A percentile compares a stretch with the other conserved stretches of the same genome.
phyloP scores from a whole-genome alignment of 768 basidiomycete genomes.

The Amanita fuliginea region DNA sequence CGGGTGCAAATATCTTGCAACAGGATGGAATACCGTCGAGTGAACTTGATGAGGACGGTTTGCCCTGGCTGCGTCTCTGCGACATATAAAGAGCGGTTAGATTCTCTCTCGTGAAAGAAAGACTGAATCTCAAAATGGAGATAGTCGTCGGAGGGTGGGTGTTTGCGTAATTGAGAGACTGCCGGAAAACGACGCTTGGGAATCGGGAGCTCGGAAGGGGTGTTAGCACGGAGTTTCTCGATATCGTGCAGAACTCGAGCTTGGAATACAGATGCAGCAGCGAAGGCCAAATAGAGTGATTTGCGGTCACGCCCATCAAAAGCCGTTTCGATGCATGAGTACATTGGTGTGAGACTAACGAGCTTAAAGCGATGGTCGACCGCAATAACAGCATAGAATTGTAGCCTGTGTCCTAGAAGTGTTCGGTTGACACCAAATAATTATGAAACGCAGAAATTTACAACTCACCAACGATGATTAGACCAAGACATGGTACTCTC shows the following conservation, averaged over 20 bases:
- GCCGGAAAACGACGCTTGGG: constrained; percentile 3
- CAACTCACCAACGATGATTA: too few species aligned
- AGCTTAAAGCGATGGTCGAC: too few species aligned
- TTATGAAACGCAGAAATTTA: too few species aligned
- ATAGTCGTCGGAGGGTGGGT: constrained; percentile 1
- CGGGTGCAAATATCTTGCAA: constrained; percentile 11
- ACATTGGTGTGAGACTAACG: too few species aligned
- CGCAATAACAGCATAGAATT: too few species aligned
- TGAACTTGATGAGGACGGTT: constrained; percentile 12
- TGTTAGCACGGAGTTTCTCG: background rate
- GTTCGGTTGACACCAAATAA: too few species aligned
- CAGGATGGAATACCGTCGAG: constrained; percentile 7
- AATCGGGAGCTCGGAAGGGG: background rate
- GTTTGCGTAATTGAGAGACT: constrained; percentile 9
- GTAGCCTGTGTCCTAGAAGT: too few species aligned
- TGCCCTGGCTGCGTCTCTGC: background rate
- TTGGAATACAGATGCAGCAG: constrained; percentile 6
- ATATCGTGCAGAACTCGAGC: constrained; percentile 7
- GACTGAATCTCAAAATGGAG: constrained; percentile 6
- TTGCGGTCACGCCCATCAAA: constrained; percentile 9
- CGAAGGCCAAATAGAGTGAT: constrained; percentile 11
- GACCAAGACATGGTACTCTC: background rate
- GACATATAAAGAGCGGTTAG: constrained; percentile 4
- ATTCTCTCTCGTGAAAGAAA: background rate
- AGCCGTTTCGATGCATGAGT: constrained; percentile 10